Conservation (phyloP, 2,329 filamentous ascomycete genomes). For the Colletotrichum musicola region DNA sequence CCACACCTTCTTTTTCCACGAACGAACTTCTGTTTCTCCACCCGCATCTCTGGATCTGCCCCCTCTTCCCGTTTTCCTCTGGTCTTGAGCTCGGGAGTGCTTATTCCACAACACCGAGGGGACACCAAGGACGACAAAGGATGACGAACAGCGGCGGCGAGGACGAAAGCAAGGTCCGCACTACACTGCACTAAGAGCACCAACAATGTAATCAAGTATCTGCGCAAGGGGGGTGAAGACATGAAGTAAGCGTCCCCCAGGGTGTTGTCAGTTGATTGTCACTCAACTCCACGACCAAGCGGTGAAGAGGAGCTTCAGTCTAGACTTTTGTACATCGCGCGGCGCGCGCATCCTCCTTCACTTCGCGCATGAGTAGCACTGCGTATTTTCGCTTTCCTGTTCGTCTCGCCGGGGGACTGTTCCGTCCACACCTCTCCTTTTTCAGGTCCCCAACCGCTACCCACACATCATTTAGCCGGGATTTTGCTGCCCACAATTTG, state of each 20-base stretch:
- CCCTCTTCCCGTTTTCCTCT: neutral
- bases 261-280: slow-evolving; percentile 1
- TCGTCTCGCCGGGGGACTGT: slow-evolving; percentile 24
- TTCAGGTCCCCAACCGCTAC: slow-evolving; percentile 23
- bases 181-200: no score
- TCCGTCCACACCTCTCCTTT: slow-evolving; percentile 34
- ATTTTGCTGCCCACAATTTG: slow-evolving; percentile 30
- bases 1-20: slow-evolving; percentile 28
- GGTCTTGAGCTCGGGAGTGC: no score
- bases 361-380: neutral
- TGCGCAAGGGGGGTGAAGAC: no score
- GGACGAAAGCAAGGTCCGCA: no score
- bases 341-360: slow-evolving; percentile 22
- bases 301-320: slow-evolving; percentile 33
- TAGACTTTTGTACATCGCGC: slow-evolving; percentile 27
- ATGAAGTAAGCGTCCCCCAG: no score
- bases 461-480: slow-evolving; percentile 38
- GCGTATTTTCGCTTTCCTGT: slow-evolving; percentile 17
- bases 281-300: slow-evolving; percentile 25
- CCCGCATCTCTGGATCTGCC: neutral
- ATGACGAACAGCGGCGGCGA: no score
- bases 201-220: no score
- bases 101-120: no score
- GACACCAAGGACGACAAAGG: no score
- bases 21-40: slow-evolving; percentile 13